Base-by-base conservation (phyloP, 1,139 yeast species). In the Taiozyma sp. region DNA sequence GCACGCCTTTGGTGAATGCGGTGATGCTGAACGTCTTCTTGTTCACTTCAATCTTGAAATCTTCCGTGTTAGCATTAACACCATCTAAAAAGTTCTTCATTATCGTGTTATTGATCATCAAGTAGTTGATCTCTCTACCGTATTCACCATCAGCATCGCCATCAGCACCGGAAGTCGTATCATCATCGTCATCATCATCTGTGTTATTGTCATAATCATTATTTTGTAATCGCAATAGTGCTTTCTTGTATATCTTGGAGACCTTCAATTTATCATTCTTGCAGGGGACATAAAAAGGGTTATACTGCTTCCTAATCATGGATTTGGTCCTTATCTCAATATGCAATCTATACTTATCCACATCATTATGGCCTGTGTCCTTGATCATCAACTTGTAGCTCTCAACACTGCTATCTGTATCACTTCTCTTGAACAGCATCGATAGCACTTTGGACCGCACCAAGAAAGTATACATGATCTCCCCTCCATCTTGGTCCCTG, bases 11-110 rank as follows among this genome's bases (percentile, higher is more conserved):
- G 0, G 86, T 80, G 54, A 74, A 80, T 0, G 82, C 87, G 7
- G 76, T 78, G 41, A 81, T 70, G 57, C 71, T 70, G 44, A 81
- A 66, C 50, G 71, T 75, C 41, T 70, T 71, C 14, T 65, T 56
- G 49, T 71, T 74, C 9, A 78, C 68, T 48, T 79, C 84, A 30
- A 81, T 63, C 55, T 74, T 76, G 56, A 81, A 73, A 57, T 80
- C 84, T 56, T 81, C 86, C 0, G 84, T 78, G 6, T 66, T 59
- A 0, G 68, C 48, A 0, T 79, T 78, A 3, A 78, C 70, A 70
- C 72, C 74, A 44, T 81, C 87, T 7, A 81, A 58, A 59, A 81
- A 80, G 52, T 71, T 77, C 58, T 76, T 79, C 29, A 79, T 67
- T 6, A 78, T 69, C 1, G 64, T 54, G 42, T 72, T 75, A 32